Conservation (phyloP, 177 flowering plant species). For the Vitis hybrid region DNA sequence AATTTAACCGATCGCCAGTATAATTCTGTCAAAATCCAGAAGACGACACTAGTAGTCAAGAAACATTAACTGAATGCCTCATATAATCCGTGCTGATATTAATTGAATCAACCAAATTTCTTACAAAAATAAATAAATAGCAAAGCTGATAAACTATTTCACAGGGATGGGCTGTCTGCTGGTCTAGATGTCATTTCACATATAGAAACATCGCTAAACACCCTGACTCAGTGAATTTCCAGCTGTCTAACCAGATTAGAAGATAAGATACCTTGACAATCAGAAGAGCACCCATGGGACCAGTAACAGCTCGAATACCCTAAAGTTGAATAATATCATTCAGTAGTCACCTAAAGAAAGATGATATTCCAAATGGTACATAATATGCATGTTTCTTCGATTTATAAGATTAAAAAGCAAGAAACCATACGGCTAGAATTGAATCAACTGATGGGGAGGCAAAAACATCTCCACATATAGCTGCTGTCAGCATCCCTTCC, state of each 20-base stretch:
- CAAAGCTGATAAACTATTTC: neutral
- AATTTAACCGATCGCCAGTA: conserved; percentile 92
- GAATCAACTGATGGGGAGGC: conserved; percentile 89
- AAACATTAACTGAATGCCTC: neutral
- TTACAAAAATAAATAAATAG: neutral
- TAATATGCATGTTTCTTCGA: neutral
- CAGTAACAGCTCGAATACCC: conserved; percentile 99
- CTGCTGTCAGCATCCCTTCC: conserved; percentile 97
- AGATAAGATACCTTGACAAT: conserved; percentile 38
- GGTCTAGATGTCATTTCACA: conserved; percentile 2
- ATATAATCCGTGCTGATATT: neutral
- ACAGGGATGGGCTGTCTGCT: neutral
- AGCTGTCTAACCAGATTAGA: neutral
- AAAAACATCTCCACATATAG: conserved; percentile 92
- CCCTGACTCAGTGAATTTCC: neutral
- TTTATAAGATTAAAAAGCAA: neutral
- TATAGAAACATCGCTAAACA: neutral
- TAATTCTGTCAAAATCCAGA: conserved; percentile 62
- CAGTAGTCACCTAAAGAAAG: neutral
- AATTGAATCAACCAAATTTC: neutral
- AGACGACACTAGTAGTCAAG: conserved; percentile 7
- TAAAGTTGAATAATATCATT: conserved; percentile 27
- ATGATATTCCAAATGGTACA: neutral
- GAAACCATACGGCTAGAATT: conserved; percentile 75
- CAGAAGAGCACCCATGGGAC: conserved; percentile 89